These are phyloP conservation scores for Musa schizocarpa DNA, from an alignment of 176 grass and related monocot genomes.

Conservation along the genomic window DNA sequence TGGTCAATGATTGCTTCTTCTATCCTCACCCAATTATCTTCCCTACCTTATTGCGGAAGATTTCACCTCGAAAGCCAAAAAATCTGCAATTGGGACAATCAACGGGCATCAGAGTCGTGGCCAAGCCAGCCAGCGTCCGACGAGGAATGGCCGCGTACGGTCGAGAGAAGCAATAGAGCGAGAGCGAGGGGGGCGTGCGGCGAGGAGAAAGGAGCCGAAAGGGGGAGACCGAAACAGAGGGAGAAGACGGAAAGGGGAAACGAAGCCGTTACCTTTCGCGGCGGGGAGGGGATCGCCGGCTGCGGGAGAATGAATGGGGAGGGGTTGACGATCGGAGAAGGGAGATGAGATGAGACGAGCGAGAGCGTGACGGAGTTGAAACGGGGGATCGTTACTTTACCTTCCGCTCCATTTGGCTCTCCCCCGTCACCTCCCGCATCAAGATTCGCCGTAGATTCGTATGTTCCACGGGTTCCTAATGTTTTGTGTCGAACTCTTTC, in stretches of 20 bases:
- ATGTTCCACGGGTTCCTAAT: background rate
- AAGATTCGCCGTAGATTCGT: conserved; percentile 1
- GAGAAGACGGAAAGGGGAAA: background rate
- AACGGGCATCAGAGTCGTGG: background rate
- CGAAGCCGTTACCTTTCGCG: background rate
- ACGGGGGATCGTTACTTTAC: background rate
- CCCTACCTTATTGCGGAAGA: background rate
- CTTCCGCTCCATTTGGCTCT: background rate
- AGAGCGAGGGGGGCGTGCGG: background rate
- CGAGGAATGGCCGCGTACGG: background rate
- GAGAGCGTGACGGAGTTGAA: background rate
- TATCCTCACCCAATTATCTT: background rate
- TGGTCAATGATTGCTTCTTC: background rate
- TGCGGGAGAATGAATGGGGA: background rate
- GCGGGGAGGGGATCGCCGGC: background rate
- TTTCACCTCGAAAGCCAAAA: background rate
- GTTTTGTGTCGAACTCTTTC: background rate
- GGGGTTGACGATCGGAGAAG: background rate
- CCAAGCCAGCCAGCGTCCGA: background rate
- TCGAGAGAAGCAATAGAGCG: background rate
- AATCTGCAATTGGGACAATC: background rate
- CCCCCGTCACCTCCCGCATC: background rate
- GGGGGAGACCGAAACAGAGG: background rate
- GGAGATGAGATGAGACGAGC: background rate
- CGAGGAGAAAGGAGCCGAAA: background rate